phyloP scores from a whole-genome alignment of 2,329 filamentous ascomycete species.

The Aschersonia sp. region DNA sequence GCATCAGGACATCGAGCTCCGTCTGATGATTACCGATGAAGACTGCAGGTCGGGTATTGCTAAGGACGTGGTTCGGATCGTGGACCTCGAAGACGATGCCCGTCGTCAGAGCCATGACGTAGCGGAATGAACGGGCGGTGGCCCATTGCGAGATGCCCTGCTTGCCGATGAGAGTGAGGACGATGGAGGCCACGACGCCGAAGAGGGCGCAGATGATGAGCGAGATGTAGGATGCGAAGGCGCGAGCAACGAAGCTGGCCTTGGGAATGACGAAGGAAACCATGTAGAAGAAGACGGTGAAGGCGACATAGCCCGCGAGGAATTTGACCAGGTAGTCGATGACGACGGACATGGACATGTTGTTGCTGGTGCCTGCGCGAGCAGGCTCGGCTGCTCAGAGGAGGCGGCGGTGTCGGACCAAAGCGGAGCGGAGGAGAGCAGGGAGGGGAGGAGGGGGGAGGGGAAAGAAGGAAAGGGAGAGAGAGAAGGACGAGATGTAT shows the following conservation, averaged over 20 bases:
- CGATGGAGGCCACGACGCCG: constrained; percentile 60
- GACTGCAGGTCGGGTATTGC: constrained; percentile 62
- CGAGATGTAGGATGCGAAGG: constrained; percentile 49
- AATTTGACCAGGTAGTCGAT: constrained; percentile 28
- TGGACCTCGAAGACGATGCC: constrained; percentile 67
- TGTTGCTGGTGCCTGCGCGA: background rate
- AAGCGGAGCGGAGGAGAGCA: background rate
- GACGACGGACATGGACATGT: constrained; percentile 8
- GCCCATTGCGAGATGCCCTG: constrained; percentile 77
- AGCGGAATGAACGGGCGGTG: constrained; percentile 65
- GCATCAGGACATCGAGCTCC: constrained; percentile 86
- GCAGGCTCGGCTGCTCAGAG: background rate
- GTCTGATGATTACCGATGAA: constrained; percentile 94
- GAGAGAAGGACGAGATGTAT: background rate
- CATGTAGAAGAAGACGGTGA: constrained; percentile 45
- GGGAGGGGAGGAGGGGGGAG: background rate
- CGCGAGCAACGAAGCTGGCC: constrained; percentile 55
- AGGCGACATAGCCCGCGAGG: constrained; percentile 33
- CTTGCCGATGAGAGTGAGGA: constrained; percentile 56
- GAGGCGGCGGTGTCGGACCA: too few species aligned
- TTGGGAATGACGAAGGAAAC: constrained; percentile 42
- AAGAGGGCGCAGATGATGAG: constrained; percentile 50
- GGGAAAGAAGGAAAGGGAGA: background rate
- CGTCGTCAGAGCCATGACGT: constrained; percentile 57
- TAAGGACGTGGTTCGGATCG: constrained; percentile 48